Base-by-base conservation (phyloP, 2,329 filamentous ascomycete genomes). In the Alternaria gaisen region DNA sequence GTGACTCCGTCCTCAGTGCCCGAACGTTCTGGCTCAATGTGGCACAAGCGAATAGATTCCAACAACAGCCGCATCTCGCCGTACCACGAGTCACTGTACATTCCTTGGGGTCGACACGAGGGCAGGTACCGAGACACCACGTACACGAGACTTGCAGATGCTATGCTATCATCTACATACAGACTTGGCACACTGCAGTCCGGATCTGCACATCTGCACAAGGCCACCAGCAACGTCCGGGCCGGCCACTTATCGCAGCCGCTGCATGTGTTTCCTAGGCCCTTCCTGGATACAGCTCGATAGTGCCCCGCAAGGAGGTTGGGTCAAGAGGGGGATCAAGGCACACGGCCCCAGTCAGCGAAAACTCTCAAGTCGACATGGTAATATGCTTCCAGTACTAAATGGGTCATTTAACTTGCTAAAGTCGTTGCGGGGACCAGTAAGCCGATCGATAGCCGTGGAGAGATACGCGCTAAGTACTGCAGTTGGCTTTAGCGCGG, bases 231-330 rank as follows among this genome's bases (percentile, higher is more conserved):
- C 66, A 77, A 74, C 77, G 72, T 74, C 64, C 75, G 76, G 76
- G 68, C 72, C 76, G 77, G 73, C 71, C 72, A 77, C 68, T 77
- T 76, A 78, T 77, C 75, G 73, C 70, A 69, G 66, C 75, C 74
- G 76, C 76, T 78, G 74, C 77, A 76, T 73, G 75, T 76, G 69
- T 73, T 74, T 65, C 64, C 64, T 65, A 68, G 67, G 66, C 68
- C 62, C 60, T 62, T 74, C 65, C 69, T 61, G 71, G 69, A 72
- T 59, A 64, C 65, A 66, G 58, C 58, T 58, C 48, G 60, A 61
- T 55, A 67, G 69, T 73, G 72, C 66, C 56, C 69, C 66, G 65
- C 68, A 70, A 69, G 60, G 68, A 68, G 70, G 65, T 70, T 72
- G 70, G 72, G 65, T 61, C 58, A 46, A 51, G 46, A 56, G 40